Evolutionary conservation across 768 basidiomycete species (phyloP), one percentile per base, ranked within the genome.

Genomic region (Kwoniella sp.): DNA sequence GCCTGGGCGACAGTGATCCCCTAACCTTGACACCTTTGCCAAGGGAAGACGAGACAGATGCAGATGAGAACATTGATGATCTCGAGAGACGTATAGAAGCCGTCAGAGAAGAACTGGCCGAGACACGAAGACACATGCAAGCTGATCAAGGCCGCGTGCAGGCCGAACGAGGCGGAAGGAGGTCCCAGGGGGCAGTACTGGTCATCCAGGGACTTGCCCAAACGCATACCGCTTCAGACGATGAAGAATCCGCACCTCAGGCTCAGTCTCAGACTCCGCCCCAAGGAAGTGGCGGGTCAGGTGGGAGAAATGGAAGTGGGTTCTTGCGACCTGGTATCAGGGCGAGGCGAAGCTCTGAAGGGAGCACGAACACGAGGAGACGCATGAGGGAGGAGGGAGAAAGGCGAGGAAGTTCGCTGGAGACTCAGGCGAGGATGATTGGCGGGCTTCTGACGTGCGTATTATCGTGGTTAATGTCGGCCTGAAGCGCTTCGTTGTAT

Each of bases 121-220:
- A 57, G 29, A 62, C 65, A 57, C 36, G 60, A 57, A 33, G 27
- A 46, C 1, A 44, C 17, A 15, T 19, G 40, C 40, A 19, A 19
- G 17, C 4, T 9, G 40, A 6, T 9, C 40, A 44, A 47, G 60
- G 27, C 30, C 53, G 37, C 55, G 55, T n/a, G 46, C 21, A 27
- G 49, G 40, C 40, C 17, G 40, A 52, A 29, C 29, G 30, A 13
- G 61, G 27, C 7, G 40, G 55, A 44, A 62, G 67, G 36, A 55
- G 48, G 10, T 54, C 64, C 3, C n/a, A 62, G 2, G 71, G 73
- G 1, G 69, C 73, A 13, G 71, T 75, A 12, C 44, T 75, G 50
- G 68, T 75, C 55, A 75, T 75, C 40, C 73, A 75, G 57, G 73
- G 73, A 22, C 44, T 75, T 27, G 73, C 71, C 8, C 73, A 75